Conservation (phyloP, 2,329 filamentous ascomycete species). For the Colletotrichum chlorophyti region DNA sequence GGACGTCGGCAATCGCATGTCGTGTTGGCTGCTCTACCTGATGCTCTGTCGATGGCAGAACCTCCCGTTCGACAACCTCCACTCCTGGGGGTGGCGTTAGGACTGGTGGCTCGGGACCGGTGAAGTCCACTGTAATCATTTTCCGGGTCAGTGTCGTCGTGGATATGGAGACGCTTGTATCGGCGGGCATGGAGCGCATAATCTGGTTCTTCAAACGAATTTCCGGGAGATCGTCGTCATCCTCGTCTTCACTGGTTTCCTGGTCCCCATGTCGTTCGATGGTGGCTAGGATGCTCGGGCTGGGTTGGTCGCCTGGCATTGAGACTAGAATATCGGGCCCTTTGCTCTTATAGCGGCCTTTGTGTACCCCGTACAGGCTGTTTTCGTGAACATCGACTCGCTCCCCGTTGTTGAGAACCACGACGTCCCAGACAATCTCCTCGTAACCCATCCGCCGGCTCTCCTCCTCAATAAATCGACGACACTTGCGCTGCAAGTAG, state of each 20-base stretch:
- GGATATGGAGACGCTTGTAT: conserved; percentile 65
- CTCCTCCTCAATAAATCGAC: conserved; percentile 58
- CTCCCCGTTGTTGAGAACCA: conserved; percentile 65
- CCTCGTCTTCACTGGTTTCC: conserved; percentile 37
- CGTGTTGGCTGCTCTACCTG: conserved; percentile 25
- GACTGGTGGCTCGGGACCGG: conserved; percentile 56
- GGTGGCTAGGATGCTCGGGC: conserved; percentile 40
- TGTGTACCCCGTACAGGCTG: conserved; percentile 40
- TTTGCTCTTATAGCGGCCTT: conserved; percentile 32
- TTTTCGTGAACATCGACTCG: conserved; percentile 61
- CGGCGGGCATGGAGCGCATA: conserved; percentile 58
- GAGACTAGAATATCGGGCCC: conserved; percentile 31
- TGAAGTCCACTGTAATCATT: conserved; percentile 69
- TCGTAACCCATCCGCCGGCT: conserved; percentile 53
- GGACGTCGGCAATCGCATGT: conserved; percentile 32
- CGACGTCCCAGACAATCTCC: conserved; percentile 71
- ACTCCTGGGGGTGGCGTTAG: conserved; percentile 64
- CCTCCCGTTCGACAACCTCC: conserved; percentile 63
- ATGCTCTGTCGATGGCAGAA: conserved; percentile 47
- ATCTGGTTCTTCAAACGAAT: conserved; percentile 60
- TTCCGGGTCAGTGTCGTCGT: conserved; percentile 66
- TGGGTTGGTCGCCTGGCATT: conserved; percentile 31
- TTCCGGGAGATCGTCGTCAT: conserved; percentile 54
- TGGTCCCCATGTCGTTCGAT: conserved; percentile 42
- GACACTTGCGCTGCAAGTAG: conserved; percentile 65